phyloP scores from a whole-genome alignment of 106 monocot genomes.

The Dendrobium nobile region DNA sequence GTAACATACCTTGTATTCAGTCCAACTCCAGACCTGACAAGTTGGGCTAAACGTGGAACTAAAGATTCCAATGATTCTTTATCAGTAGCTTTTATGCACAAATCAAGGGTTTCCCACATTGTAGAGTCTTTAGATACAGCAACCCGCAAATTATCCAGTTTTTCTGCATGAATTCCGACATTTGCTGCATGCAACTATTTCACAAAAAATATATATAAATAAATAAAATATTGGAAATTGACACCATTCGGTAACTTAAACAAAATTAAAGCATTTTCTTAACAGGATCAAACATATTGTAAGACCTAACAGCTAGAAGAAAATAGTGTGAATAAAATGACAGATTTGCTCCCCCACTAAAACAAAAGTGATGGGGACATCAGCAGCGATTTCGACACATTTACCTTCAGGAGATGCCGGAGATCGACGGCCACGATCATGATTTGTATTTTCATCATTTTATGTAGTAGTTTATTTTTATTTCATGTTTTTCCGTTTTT shows the following conservation, averaged over 20 bases:
- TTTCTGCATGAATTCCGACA: slow-evolving; percentile 82
- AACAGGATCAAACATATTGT: background rate
- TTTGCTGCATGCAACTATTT: slow-evolving; percentile 70
- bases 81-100: slow-evolving; percentile 82
- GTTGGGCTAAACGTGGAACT: slow-evolving; percentile 81
- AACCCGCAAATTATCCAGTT: slow-evolving; percentile 84
- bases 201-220: background rate
- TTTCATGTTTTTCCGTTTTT: no score
- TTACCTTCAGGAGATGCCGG: no score
- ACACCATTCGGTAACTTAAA: background rate
- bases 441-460: no score
- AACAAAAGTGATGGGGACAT: background rate
- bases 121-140: slow-evolving; percentile 91
- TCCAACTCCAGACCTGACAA: slow-evolving; percentile 89
- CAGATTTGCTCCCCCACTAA: background rate
- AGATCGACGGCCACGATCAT: no score
- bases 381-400: no score
- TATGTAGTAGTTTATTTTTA: no score
- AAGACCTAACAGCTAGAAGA: background rate
- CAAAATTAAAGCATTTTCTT: background rate
- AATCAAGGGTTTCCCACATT: slow-evolving; percentile 99
- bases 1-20: slow-evolving; percentile 82
- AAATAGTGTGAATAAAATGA: background rate
- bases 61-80: slow-evolving; percentile 49
- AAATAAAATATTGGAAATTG: background rate